Percentiles rank a stretch among this genome's conserved stretches.
Evolutionary conservation across 2,329 filamentous ascomycete species (phyloP).

Genomic region (Fusarium dimerum): DNA sequence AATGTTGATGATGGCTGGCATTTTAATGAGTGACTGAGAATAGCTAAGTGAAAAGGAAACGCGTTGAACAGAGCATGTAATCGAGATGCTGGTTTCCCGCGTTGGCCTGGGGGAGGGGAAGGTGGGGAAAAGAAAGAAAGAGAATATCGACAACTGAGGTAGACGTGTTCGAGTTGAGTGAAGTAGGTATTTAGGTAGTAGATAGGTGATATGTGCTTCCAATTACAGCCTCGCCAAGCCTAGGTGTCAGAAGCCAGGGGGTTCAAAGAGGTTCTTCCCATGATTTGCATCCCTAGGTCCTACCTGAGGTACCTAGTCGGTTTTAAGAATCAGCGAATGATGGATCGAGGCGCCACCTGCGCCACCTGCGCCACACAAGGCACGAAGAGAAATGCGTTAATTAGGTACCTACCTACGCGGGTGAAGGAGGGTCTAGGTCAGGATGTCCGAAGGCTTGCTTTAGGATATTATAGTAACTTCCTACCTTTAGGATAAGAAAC

Average conservation of each 20-base stretch:
- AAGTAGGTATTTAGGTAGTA: no score
- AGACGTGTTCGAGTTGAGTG: slow-evolving; percentile 29
- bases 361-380: slow-evolving; percentile 29
- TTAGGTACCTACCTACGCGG: no score
- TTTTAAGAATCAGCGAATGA: no score
- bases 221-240: slow-evolving; percentile 27
- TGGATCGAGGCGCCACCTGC: not conserved
- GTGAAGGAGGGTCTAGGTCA: not conserved
- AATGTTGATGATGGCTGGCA: slow-evolving; percentile 27
- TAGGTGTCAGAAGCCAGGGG: not conserved
- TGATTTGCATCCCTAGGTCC: no score
- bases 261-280: slow-evolving; percentile 25
- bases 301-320: no score
- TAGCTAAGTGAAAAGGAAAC: slow-evolving; percentile 9
- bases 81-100: slow-evolving; percentile 16
- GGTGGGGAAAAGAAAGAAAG: slow-evolving; percentile 1
- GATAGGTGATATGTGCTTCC: slow-evolving; percentile 12
- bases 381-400: no score
- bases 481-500: slow-evolving; percentile 19
- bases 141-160: slow-evolving; percentile 15
- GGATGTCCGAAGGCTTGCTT: slow-evolving; percentile 20
- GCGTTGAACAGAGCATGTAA: slow-evolving; percentile 8
- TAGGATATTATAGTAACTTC: not conserved
- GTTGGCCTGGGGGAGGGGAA: no score
- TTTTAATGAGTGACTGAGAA: slow-evolving; percentile 13